These are phyloP conservation scores for Pichiaceae sp. DNA, from an alignment of 1,139 yeast species.

Conservation along the genomic window DNA sequence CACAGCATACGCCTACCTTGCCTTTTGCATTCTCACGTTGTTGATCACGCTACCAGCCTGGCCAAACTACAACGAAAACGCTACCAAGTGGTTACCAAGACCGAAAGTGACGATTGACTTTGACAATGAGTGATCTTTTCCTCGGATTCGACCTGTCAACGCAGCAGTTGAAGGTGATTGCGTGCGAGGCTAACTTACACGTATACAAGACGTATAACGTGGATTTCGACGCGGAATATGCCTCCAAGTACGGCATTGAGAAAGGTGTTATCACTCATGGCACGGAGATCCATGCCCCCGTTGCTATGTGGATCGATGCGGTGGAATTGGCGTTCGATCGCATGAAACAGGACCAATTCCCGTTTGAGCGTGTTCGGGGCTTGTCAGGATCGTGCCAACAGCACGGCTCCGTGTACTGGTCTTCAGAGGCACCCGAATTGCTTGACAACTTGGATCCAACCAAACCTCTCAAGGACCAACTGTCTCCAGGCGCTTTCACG, in stretches of 20 bases:
- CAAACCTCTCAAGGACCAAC: slow-evolving; percentile 34
- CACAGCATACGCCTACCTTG: slow-evolving; percentile 31
- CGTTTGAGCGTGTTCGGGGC: slow-evolving; percentile 54
- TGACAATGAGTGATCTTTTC: slow-evolving; percentile 26
- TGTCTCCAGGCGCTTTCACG: slow-evolving; percentile 44
- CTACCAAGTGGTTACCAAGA: slow-evolving; percentile 32
- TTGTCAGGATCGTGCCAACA: slow-evolving; percentile 88
- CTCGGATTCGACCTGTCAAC: slow-evolving; percentile 85
- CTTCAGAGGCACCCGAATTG: slow-evolving; percentile 32
- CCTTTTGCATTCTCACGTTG: slow-evolving; percentile 28
- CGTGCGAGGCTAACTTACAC: slow-evolving; percentile 42
- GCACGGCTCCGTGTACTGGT: slow-evolving; percentile 86
- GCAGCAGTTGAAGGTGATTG: slow-evolving; percentile 76
- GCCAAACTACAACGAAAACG: slow-evolving; percentile 41
- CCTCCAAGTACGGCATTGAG: slow-evolving; percentile 42
- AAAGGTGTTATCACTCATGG: slow-evolving; percentile 63
- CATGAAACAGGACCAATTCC: slow-evolving; percentile 46
- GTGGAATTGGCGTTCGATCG: slow-evolving; percentile 53
- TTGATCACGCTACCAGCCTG: slow-evolving; percentile 47
- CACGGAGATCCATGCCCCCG: slow-evolving; percentile 69
- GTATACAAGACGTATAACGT: slow-evolving; percentile 54
- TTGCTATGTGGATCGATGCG: slow-evolving; percentile 84
- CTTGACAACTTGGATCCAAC: slow-evolving; percentile 27
- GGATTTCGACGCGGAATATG: slow-evolving; percentile 62
- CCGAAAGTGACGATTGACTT: slow-evolving; percentile 8